Base-by-base conservation (phyloP, 805 yeast genomes). In the Zygotorulaspora chibaensis region DNA sequence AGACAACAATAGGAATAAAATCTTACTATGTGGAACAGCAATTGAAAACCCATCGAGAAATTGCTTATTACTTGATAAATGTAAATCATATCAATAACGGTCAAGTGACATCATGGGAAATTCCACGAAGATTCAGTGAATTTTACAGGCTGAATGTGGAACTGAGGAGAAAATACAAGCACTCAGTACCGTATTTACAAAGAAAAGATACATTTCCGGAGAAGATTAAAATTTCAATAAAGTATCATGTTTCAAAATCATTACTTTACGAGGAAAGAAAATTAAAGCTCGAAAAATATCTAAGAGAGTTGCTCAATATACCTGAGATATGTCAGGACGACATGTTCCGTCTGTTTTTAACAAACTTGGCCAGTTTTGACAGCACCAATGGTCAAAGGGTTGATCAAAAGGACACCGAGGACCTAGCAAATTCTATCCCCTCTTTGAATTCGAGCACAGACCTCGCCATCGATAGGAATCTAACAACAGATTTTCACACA, bases 121-220 rank as follows among this genome's bases (percentile, higher is more conserved):
- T 89, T n/a, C 91, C 96, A 0, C 69, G 96, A 54, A 71, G 98
- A 46, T 90, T 81, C 59, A 86, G 86, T 55, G 96, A 91, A 59
- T 90, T 90, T 62, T 81, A 74, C 64, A 77, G 75, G 50, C 69
- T 90, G 28, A 81, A 90, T 58, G 79, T 78, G 49, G 80, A 84
- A 50, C 66, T 90, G 53, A 77, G 73, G 46, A 62, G 63, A 2
- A 69, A 66, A 36, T 83, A 80, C 54, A 43, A 45, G 9, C 74
- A 80, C 0, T 69, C 66, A 38, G 80, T 83, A 2, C 64, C 69
- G 5, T 70, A 38, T 77, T 79, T 65, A 83, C 89, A 35, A 10
- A 59, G 59, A 43, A 72, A 67, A 38, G 61, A 56, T 16, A 16
- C 49, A 8, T 69, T 72, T 38, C 74, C 74, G 2, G 48, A 57